Base-by-base conservation (phyloP, 257 asterid species). In the Solanum ahanhuiri region DNA sequence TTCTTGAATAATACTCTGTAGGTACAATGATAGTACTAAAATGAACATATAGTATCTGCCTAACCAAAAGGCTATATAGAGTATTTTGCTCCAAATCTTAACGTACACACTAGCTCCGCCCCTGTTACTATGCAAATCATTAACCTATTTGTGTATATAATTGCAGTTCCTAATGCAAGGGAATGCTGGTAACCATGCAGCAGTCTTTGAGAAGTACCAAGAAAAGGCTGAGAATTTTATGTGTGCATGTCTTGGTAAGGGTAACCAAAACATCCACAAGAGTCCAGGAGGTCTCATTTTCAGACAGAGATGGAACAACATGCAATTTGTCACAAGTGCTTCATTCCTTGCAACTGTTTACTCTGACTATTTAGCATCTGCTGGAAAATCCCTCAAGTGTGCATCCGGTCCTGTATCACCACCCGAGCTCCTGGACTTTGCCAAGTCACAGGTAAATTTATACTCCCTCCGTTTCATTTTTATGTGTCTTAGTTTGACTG, bases 271-370 rank as follows among this genome's bases (percentile, higher is more conserved):
- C 76, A 96, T 93, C n/a, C 99, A 96, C 28, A 94, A 87, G 89
- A 96, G 98, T 28, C 98, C 99, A 0, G 98, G 95, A 76, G 99
- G 99, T 82, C 97, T 96, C 81, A 93, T 95, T 89, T 96, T 89
- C 96, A 87, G 95, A 18, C 99, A 95, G 90, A 92, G 96, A 86
- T 96, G 99, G 99, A 96, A 96, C 96, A 96, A 96, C 87, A 86
- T 96, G 98, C 99, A 95, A 93, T 96, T 95, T 91, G 99, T 95
- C 17, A 95, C 99, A 9, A 92, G 98, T 86, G 97, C 98, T 85
- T 92, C 99, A 0, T 96, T 95, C 92, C 96, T 96, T 54, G 87
- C 88, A 87, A 92, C 98, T 20, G 98, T 95, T 86, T 96, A 96
- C 91, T 93, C 98, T 4, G 99, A 96, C 72, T 95, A 96, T 86